Base-by-base conservation (phyloP, 1,139 yeast species). In the Sugiyamaella neomexicana region DNA sequence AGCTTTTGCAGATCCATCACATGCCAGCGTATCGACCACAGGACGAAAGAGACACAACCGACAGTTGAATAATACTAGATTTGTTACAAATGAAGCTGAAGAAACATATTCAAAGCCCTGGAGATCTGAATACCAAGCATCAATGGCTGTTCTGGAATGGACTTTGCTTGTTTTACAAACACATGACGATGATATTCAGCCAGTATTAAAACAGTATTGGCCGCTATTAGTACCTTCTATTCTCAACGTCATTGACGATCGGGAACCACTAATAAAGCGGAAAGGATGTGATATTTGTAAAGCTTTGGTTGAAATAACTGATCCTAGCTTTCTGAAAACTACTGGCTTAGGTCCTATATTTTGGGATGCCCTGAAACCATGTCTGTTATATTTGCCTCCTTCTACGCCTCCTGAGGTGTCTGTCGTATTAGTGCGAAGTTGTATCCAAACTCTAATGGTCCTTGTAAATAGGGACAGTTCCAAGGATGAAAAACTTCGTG, bases 181-280 rank as follows among this genome's bases (percentile, higher is more conserved):
- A 23, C 25, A 15, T 34, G 46, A 53, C 0, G 60, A 57, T 5
- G 62, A 63, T 1, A 40, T 65, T 15, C 41, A 38, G n/a, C 25
- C 47, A 20, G n/a, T 23, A 6, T 2, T 45, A 25, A 67, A 65
- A 27, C 58, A 65, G 3, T 58, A 72, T 52, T 80, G 83, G 81
- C 69, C 78, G 29, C 55, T 79, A 5, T 58, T 80, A 0, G 69
- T 82, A 0, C 80, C 86, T 0, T 75, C 81, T 8, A 68, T 71
- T 9, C 62, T 83, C 23, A 80, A 80, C 56, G 65, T 80, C 9
- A 65, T 81, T 17, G 86, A 82, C 61, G 80, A 80, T 56, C 75
- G 76, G 51, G 80, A 79, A 23, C 73, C 79, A 0, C 58, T 60
- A 6, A 68, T 75, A 52, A 81, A 82, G 58, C 62, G 70, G 0